phyloP scores from a whole-genome alignment of 2,329 filamentous ascomycete genomes.

The Cryphonectria radicalis region DNA sequence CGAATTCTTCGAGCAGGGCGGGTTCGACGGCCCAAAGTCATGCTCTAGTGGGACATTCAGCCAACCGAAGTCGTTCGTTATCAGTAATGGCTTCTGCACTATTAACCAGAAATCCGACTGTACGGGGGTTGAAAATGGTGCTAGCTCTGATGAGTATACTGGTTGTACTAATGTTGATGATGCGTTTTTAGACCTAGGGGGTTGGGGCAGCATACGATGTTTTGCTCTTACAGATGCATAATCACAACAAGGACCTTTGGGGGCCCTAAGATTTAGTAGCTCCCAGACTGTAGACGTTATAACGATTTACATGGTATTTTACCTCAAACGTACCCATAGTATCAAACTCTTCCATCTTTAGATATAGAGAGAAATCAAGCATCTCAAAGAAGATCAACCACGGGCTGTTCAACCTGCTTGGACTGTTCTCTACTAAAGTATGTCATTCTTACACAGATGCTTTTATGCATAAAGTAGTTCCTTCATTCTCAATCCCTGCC shows the following conservation, averaged over 20 bases:
- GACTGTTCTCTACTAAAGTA: too few relatives aligned
- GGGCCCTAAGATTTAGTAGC: too few relatives aligned
- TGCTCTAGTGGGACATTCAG: slow-evolving; percentile 12
- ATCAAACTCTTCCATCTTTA: too few relatives aligned
- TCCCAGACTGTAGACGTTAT: too few relatives aligned
- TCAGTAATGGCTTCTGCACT: slow-evolving; percentile 13
- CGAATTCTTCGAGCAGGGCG: background rate
- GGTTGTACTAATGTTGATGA: slow-evolving; percentile 9
- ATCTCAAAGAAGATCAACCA: too few relatives aligned
- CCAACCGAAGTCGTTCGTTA: slow-evolving; percentile 8
- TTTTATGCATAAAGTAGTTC: too few relatives aligned
- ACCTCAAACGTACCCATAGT: too few relatives aligned
- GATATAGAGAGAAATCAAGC: too few relatives aligned
- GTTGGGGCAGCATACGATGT: slow-evolving; percentile 10
- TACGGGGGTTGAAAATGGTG: slow-evolving; percentile 3
- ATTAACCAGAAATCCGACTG: background rate
- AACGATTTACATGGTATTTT: too few relatives aligned
- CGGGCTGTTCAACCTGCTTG: too few relatives aligned
- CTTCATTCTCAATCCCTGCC: too few relatives aligned
- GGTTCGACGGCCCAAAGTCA: slow-evolving; percentile 12
- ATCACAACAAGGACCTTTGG: background rate
- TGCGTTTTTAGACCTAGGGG: slow-evolving; percentile 16
- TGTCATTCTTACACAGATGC: too few relatives aligned
- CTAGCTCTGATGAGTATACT: slow-evolving; percentile 1
- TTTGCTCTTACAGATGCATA: slow-evolving; percentile 1